Base-by-base conservation (phyloP, 805 yeast genomes). In the Komagataella populi region DNA sequence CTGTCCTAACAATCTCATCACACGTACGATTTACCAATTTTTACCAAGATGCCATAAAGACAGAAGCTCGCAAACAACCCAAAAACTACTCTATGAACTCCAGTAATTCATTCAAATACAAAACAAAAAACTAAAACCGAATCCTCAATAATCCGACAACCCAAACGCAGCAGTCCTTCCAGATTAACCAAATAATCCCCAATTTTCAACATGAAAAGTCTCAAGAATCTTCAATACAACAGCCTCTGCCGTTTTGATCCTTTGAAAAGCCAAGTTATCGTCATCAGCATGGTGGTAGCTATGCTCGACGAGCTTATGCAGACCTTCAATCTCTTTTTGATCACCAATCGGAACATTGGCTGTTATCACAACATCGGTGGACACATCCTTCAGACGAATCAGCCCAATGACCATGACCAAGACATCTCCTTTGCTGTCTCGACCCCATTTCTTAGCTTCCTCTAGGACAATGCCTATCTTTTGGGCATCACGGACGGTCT, bases 281-380 rank as follows among this genome's bases (percentile, higher is more conserved):
- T 24, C 52, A 6, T 45, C 44, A 12, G 39, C 39, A 30, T 30
- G 39, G 39, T 30, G 39, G 39, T 30, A 30, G 10, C 39, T 30
- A 30, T 30, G 39, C 14, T 53, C 54, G 8, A 56, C 47, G 3
- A 55, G 30, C 30, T 48, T 45, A 20, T 56, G 50, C 12, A 69
- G 54, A 7, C 59, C 63, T 12, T 57, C 53, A 6, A 67, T 50
- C 44, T 67, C 66, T 1, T 60, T 57, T 1, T 63, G 59, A 1
- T 58, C 55, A 7, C 57, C 58, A 16, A 78, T 59, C n/a, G 87
- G 86, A 2, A 81, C 70, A 55, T 83, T 83, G 58, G 76, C 71
- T 3, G 84, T 73, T 12, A 85, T 61, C 45, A 84, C 60, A 3
- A 81, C 69, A 63, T 86, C 95, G 0, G 90, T 81, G 2, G 66